Conservation (phyloP, 768 basidiomycete genomes). For the Pleurotus platypus region DNA sequence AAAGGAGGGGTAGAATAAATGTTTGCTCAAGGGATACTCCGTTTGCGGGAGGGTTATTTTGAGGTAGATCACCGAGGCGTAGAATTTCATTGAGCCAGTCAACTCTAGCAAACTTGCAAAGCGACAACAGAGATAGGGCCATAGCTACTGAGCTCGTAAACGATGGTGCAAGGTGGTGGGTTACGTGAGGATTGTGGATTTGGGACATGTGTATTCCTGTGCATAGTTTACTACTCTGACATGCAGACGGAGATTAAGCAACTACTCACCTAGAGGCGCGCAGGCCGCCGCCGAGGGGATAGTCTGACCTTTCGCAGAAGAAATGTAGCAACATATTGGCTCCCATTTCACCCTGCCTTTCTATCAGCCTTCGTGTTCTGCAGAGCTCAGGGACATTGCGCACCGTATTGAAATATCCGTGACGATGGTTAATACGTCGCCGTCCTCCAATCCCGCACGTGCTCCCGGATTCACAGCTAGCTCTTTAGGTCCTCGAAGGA, state of each 20-base stretch:
- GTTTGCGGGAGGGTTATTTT: slow-evolving; percentile 26
- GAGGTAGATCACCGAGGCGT: slow-evolving; percentile 38
- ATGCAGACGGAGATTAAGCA: not conserved
- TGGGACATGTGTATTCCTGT: slow-evolving; percentile 57
- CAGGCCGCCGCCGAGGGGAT: slow-evolving; percentile 38
- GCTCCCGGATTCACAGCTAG: slow-evolving; percentile 32
- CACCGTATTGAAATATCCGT: slow-evolving; percentile 42
- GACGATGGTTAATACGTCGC: slow-evolving; percentile 49
- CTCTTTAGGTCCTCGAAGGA: slow-evolving; percentile 34
- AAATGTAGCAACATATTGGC: slow-evolving; percentile 45
- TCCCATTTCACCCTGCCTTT: slow-evolving; percentile 45
- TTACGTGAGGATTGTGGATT: slow-evolving; percentile 41
- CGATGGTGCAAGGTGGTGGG: slow-evolving; percentile 60
- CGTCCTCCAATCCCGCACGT: slow-evolving; percentile 43
- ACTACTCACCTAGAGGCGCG: slow-evolving; percentile 48
- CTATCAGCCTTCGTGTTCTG: not conserved
- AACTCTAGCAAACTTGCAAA: slow-evolving; percentile 55
- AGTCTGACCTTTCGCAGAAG: slow-evolving; percentile 30
- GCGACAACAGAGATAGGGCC: slow-evolving; percentile 57
- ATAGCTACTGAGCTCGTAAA: slow-evolving; percentile 46
- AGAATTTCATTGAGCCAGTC: slow-evolving; percentile 69
- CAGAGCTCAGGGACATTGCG: slow-evolving; percentile 15
- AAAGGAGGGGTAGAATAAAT: slow-evolving; percentile 46
- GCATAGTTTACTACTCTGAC: not conserved
- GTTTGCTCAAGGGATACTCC: slow-evolving; percentile 44